phyloP scores from a whole-genome alignment of 306 rosid species.

The Herpetospermum pedunculosum region DNA sequence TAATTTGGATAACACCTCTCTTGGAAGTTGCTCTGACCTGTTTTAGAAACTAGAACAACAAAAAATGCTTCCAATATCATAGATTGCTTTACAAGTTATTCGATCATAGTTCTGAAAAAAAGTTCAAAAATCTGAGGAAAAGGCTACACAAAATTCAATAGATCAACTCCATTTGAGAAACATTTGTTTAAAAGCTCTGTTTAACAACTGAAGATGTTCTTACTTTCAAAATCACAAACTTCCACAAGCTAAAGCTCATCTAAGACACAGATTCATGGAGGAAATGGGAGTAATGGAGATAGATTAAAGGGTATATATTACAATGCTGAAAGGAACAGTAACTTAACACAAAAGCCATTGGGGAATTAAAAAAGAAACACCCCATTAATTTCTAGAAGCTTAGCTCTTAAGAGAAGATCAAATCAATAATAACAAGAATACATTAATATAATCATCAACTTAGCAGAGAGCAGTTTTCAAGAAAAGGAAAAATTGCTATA shows the following conservation, averaged over 20 bases:
- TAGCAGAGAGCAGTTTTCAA: constrained; percentile 3
- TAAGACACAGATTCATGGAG: background rate
- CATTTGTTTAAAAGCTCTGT: background rate
- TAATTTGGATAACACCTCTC: background rate
- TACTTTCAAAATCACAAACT: background rate
- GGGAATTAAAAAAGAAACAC: background rate
- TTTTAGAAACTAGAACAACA: background rate
- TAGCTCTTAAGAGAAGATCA: background rate
- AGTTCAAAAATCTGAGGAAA: background rate
- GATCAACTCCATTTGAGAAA: background rate
- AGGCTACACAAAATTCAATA: background rate
- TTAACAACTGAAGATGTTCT: background rate
- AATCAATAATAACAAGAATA: constrained; percentile 4
- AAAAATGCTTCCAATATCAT: background rate
- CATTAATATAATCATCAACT: constrained; percentile 10
- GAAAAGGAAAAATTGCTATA: constrained; percentile 15
- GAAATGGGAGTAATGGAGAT: background rate
- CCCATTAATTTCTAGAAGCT: constrained; percentile 3
- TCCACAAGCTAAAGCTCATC: background rate
- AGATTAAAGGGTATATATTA: background rate
- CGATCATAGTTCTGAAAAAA: background rate
- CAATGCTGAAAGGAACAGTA: constrained; percentile 1
- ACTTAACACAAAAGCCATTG: constrained; percentile 7
- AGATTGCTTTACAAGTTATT: background rate
- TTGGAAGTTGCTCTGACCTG: background rate